These are phyloP conservation scores for Daldinia loculata DNA, from an alignment of 495 filamentous ascomycete species.

Conservation along the genomic window DNA sequence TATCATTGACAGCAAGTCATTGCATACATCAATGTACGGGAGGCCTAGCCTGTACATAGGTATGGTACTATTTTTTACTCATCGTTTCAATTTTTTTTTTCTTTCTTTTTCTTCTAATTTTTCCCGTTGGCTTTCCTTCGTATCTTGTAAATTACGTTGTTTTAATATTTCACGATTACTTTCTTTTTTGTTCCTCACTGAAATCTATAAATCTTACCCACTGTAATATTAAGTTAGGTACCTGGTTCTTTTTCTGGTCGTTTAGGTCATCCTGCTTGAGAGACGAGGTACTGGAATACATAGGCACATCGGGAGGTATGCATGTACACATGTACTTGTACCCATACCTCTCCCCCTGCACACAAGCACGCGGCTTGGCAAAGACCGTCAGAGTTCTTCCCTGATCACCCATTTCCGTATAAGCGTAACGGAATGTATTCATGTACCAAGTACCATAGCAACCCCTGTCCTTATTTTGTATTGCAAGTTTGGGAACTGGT, in stretches of 20 bases:
- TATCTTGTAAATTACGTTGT: slow-evolving; percentile 1
- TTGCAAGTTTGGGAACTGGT: slow-evolving; percentile 41
- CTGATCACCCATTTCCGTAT: slow-evolving; percentile 22
- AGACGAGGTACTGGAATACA: slow-evolving; percentile 20
- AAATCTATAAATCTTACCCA: slow-evolving; percentile 4
- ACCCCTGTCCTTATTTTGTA: slow-evolving; percentile 36
- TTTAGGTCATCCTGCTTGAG: slow-evolving; percentile 15
- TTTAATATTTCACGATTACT: not conserved
- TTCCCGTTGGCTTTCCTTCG: slow-evolving; percentile 2
- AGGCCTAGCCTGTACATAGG: slow-evolving; percentile 5
- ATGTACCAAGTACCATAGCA: slow-evolving; percentile 18
- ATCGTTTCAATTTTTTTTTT: slow-evolving; percentile 15
- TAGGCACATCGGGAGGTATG: slow-evolving; percentile 18
- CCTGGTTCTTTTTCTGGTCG: slow-evolving; percentile 11
- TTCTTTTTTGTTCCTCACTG: not conserved
- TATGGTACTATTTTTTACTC: slow-evolving; percentile 4
- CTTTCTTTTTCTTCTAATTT: slow-evolving; percentile 9
- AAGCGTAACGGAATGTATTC: slow-evolving; percentile 18
- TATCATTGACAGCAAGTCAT: slow-evolving; percentile 21
- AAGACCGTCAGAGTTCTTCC: slow-evolving; percentile 26
- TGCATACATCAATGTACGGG: not conserved
- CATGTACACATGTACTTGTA: slow-evolving; percentile 20
- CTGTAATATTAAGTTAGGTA: slow-evolving; percentile 16
- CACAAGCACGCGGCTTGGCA: slow-evolving; percentile 38
- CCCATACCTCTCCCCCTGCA: slow-evolving; percentile 28